Evolutionary conservation across 83 land plant genomes (phyloP).

Genomic region (Picea abies): DNA sequence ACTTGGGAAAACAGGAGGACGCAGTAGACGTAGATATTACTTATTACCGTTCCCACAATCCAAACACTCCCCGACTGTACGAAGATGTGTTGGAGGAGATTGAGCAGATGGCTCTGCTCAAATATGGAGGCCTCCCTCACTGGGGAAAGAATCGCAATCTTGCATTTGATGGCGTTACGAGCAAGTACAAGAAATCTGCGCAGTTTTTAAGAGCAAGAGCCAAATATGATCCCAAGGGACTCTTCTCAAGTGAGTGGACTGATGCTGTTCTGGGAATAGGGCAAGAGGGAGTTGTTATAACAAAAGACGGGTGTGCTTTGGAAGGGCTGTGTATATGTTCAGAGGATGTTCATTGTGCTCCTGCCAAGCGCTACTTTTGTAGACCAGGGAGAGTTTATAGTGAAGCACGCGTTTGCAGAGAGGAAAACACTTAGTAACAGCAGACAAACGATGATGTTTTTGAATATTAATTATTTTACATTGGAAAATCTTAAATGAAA

Average conservation of each 20-base stretch:
- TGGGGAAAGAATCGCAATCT: constrained; percentile 78
- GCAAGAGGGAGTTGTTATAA: constrained; percentile 13
- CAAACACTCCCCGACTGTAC: too few relatives aligned
- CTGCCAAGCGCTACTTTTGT: constrained; percentile 52
- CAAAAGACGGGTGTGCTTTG: constrained; percentile 58
- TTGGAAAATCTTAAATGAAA: too few relatives aligned
- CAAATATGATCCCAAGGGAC: constrained; percentile 10
- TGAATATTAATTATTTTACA: too few relatives aligned
- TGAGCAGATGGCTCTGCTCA: constrained; percentile 54
- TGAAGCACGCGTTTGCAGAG: constrained; percentile 66
- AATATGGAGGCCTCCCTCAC: constrained; percentile 41
- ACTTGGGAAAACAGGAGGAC: constrained; percentile 63
- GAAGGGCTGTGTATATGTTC: constrained; percentile 85
- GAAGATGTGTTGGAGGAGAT: constrained; percentile 41
- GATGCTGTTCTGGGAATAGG: constrained; percentile 55
- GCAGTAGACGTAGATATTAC: constrained; percentile 54
- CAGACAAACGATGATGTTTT: too few relatives aligned
- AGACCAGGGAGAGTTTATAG: constrained; percentile 51
- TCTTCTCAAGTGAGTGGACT: constrained; percentile 68
- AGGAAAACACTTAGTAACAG: not conserved
- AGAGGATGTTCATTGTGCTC: constrained; percentile 70
- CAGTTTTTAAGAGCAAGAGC: constrained; percentile 45
- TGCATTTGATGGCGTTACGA: not conserved
- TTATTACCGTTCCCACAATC: constrained; percentile 49
- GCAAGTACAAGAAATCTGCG: not conserved